These are phyloP conservation scores for Hypoxylon sp. DNA, from an alignment of 2,329 filamentous ascomycete genomes.

Conservation along the genomic window DNA sequence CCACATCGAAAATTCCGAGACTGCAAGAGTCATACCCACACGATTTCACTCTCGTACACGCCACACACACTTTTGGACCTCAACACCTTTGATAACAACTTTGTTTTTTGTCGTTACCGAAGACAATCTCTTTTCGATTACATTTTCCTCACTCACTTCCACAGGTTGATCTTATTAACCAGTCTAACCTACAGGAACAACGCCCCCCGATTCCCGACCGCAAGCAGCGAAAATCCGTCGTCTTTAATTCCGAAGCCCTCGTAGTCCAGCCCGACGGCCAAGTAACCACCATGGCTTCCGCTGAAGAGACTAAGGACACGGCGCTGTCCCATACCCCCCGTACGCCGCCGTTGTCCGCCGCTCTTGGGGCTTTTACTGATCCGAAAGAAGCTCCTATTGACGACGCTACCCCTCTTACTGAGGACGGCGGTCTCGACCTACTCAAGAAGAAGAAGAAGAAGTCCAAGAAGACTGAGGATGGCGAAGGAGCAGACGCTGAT, in stretches of 20 bases:
- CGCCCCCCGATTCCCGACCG: slow-evolving; percentile 59
- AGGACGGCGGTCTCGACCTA: slow-evolving; percentile 73
- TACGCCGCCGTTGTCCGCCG: slow-evolving; percentile 70
- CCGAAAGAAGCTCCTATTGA: slow-evolving; percentile 56
- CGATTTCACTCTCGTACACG: slow-evolving; percentile 9
- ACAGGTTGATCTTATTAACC: slow-evolving; percentile 5
- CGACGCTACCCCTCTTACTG: slow-evolving; percentile 50
- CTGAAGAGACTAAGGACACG: slow-evolving; percentile 78
- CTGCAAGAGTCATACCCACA: slow-evolving; percentile 38
- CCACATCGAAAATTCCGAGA: slow-evolving; percentile 44
- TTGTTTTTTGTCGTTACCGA: not conserved
- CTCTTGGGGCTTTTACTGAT: slow-evolving; percentile 68
- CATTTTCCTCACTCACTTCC: slow-evolving; percentile 1
- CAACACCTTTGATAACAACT: not conserved
- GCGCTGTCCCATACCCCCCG: slow-evolving; percentile 82
- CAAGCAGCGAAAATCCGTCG: slow-evolving; percentile 91
- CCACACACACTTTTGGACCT: slow-evolving; percentile 6
- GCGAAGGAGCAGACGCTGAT: slow-evolving; percentile 61
- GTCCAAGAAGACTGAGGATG: slow-evolving; percentile 65
- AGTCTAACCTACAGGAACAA: slow-evolving; percentile 45
- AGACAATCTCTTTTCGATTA: not conserved
- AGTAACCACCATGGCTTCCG: slow-evolving; percentile 80
- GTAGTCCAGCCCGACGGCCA: slow-evolving; percentile 92
- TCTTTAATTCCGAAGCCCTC: slow-evolving; percentile 88
- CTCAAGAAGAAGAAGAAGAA: slow-evolving; percentile 84